These are phyloP conservation scores for Penicillium hesseltinei DNA, from an alignment of 2,329 filamentous ascomycete genomes.

Conservation along the genomic window DNA sequence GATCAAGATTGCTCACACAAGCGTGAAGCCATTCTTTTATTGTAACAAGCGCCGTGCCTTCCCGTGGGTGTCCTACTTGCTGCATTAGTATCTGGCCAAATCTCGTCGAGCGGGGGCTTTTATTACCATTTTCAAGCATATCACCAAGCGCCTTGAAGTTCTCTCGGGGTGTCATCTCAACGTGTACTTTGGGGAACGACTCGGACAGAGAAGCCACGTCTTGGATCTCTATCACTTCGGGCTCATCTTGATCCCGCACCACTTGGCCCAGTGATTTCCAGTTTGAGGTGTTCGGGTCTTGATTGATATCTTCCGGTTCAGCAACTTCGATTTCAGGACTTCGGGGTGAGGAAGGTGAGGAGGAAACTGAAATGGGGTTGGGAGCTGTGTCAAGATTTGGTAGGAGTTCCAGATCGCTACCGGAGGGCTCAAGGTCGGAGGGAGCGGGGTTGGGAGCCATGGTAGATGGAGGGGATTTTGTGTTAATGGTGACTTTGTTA, in stretches of 20 bases:
- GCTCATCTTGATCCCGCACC: constrained; percentile 30
- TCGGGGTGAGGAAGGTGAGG: constrained; percentile 38
- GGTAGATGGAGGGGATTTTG: constrained; percentile 37
- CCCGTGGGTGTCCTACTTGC: constrained; percentile 31
- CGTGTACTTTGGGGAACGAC: constrained; percentile 38
- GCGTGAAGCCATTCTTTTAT: constrained; percentile 46
- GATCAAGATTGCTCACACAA: constrained; percentile 35
- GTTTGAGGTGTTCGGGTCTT: constrained; percentile 45
- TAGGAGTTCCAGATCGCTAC: constrained; percentile 7
- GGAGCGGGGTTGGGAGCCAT: constrained; percentile 18
- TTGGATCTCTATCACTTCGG: constrained; percentile 38
- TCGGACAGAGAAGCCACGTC: constrained; percentile 35
- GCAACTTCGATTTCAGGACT: constrained; percentile 52
- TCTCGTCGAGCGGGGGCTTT: not conserved
- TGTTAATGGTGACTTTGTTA: constrained; percentile 50
- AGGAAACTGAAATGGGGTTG: constrained; percentile 42
- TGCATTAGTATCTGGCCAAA: constrained; percentile 3
- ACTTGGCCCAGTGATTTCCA: constrained; percentile 43
- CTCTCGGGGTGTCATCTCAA: constrained; percentile 29
- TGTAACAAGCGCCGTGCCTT: constrained; percentile 32
- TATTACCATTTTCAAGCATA: constrained; percentile 41
- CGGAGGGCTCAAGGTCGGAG: constrained; percentile 12
- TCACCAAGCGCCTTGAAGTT: constrained; percentile 33
- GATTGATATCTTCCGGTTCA: constrained; percentile 50
- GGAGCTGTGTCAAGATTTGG: constrained; percentile 22